Percentiles rank a stretch among this genome's conserved stretches.
Conservation (phyloP, 176 grass and related monocot species). For the Triticum turgidum region DNA sequence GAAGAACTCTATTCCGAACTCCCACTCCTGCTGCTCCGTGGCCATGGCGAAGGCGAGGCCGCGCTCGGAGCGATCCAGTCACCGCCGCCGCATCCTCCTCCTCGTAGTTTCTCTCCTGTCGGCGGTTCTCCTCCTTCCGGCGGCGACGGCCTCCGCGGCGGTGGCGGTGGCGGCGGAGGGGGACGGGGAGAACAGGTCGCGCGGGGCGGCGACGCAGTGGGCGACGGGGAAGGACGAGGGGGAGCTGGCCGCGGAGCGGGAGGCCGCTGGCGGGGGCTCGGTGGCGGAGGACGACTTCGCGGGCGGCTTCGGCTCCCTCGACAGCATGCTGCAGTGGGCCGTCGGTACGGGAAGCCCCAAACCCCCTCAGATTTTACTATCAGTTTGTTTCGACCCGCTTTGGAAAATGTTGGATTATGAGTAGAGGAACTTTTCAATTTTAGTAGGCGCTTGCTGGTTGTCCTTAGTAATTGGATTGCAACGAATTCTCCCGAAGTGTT, state of each 20-base stretch:
- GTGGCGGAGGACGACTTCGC: conserved; percentile 67
- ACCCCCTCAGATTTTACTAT: not conserved
- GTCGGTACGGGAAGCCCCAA: conserved; percentile 52
- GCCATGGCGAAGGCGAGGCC: conserved; percentile 32
- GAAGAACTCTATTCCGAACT: not conserved
- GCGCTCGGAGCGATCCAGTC: conserved; percentile 6
- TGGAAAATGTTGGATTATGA: not conserved
- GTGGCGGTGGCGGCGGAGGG: conserved; percentile 17
- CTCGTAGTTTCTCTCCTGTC: not conserved
- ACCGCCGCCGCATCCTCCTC: not conserved
- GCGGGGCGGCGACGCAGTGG: conserved; percentile 31
- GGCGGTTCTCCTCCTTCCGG: conserved; percentile 1
- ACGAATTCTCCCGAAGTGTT: not conserved
- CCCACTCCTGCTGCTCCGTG: not conserved
- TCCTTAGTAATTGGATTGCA: not conserved
- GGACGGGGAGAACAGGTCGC: conserved; percentile 45
- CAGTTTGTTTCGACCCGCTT: not conserved
- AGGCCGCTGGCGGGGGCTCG: not conserved
- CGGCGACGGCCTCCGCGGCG: not conserved
- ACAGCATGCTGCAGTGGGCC: conserved; percentile 96
- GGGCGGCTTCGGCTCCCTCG: conserved; percentile 80
- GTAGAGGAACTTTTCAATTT: not conserved
- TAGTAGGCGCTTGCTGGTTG: not conserved
- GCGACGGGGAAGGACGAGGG: conserved; percentile 53
- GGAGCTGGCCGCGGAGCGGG: conserved; percentile 33